Evolutionary conservation across 352 stramenopile species (phyloP).

Genomic region (Thraustotheca clavata): DNA sequence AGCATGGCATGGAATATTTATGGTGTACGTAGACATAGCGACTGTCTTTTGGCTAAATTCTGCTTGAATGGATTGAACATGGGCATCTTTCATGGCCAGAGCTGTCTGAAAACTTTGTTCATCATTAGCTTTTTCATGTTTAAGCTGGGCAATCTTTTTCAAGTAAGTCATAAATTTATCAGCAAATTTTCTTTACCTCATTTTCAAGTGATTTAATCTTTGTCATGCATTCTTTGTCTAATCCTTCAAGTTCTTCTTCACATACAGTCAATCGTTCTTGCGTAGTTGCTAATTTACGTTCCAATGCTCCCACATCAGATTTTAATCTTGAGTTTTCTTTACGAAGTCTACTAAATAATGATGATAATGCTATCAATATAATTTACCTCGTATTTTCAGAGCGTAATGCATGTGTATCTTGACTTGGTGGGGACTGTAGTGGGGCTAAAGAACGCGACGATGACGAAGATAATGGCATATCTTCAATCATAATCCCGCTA

Average conservation of each 20-base stretch:
- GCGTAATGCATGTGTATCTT: background rate
- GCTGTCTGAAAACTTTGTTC: conserved; percentile 1
- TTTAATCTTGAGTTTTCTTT: conserved; percentile 51
- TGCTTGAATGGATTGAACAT: conserved; percentile 35
- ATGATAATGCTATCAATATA: background rate
- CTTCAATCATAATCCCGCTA: conserved; percentile 17
- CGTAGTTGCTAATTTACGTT: conserved; percentile 43
- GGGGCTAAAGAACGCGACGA: conserved; percentile 8
- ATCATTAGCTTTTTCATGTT: conserved; percentile 9
- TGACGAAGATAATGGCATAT: conserved; percentile 13
- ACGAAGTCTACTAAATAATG: conserved; percentile 26
- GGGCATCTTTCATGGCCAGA: conserved; percentile 43
- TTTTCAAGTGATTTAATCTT: conserved; percentile 58
- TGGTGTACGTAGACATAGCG: background rate
- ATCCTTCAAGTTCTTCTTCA: conserved; percentile 66
- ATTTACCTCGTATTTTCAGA: background rate
- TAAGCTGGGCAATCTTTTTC: conserved; percentile 19
- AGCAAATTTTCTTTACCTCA: too few species aligned
- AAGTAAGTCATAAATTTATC: background rate
- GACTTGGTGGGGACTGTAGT: background rate
- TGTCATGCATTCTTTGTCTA: conserved; percentile 61
- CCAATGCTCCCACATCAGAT: conserved; percentile 45
- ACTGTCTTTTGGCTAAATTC: conserved; percentile 27
- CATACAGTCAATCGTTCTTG: conserved; percentile 55
- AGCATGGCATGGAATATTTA: background rate